These are phyloP conservation scores for Saccharomyces hybrid DNA, from an alignment of 1,139 yeast species.

Conservation along the genomic window DNA sequence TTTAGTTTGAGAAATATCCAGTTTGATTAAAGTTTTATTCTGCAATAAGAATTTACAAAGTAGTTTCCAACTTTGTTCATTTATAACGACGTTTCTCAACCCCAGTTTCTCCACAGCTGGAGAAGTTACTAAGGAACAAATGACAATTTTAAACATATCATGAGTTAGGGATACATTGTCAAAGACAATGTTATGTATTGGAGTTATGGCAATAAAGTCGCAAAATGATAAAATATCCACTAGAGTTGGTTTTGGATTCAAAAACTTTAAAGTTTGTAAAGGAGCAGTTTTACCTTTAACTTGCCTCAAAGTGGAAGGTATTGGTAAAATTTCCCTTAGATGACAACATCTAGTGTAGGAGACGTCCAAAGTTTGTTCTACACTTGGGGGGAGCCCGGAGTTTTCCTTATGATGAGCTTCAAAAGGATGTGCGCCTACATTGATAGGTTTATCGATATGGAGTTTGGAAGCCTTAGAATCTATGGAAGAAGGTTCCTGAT, in stretches of 20 bases:
- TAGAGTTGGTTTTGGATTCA: conserved; percentile 85
- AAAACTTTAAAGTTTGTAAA: conserved; percentile 62
- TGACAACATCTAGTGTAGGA: conserved; percentile 73
- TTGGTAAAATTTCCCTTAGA: conserved; percentile 62
- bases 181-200: conserved; percentile 67
- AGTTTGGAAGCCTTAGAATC: conserved; percentile 32
- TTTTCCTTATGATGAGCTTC: neutral
- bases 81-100: conserved; percentile 69
- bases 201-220: conserved; percentile 79
- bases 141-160: conserved; percentile 67
- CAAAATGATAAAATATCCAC: conserved; percentile 83
- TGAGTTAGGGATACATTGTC: conserved; percentile 76
- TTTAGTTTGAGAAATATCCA: conserved; percentile 77
- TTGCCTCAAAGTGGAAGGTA: conserved; percentile 69
- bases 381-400: conserved; percentile 6
- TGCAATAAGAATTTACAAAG: conserved; percentile 63
- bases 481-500: conserved; percentile 10
- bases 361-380: conserved; percentile 48
- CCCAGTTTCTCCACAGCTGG: conserved; percentile 60
- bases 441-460: conserved; percentile 56
- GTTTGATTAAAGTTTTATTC: conserved; percentile 50
- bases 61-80: conserved; percentile 61
- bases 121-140: conserved; percentile 55
- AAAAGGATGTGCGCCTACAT: conserved; percentile 59
- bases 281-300: conserved; percentile 70